A percentile compares a stretch with the other conserved stretches of the same genome.
Evolutionary conservation across 2,329 filamentous ascomycete species (phyloP).

Genomic region (Pseudopithomyces chartarum): DNA sequence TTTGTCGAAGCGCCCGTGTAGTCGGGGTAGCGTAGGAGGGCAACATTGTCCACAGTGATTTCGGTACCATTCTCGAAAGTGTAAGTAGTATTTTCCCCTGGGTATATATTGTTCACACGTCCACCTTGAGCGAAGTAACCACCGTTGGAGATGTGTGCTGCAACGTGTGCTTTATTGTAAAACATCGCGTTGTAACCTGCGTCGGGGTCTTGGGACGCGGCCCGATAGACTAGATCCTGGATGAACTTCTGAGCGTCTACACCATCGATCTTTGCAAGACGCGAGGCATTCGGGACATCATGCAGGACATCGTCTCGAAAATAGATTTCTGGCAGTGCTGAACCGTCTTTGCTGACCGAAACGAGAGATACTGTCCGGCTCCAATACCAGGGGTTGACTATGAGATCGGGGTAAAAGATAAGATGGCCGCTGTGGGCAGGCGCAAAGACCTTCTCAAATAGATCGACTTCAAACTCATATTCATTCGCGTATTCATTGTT

Average conservation of each 20-base stretch:
- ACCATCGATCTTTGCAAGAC: conserved; percentile 30
- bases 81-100: conserved; percentile 15
- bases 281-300: not conserved
- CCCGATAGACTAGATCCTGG: conserved; percentile 23
- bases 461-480: conserved; percentile 41
- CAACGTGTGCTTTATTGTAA: conserved; percentile 17
- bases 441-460: conserved; percentile 16
- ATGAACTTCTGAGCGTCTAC: conserved; percentile 34
- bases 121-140: conserved; percentile 12
- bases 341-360: conserved; percentile 1
- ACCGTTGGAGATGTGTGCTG: conserved; percentile 10
- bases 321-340: conserved; percentile 2
- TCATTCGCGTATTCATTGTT: conserved; percentile 34
- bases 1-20: conserved; percentile 4
- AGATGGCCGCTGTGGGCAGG: conserved; percentile 26
- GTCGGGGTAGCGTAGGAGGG: not conserved
- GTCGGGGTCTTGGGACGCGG: conserved; percentile 38
- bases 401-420: conserved; percentile 3
- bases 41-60: conserved; percentile 7
- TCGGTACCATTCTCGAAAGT: conserved; percentile 35
- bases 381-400: conserved; percentile 6
- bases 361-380: conserved; percentile 3
- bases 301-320: conserved; percentile 5
- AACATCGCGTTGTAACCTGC: conserved; percentile 41
- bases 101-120: conserved; percentile 20